Conservation (phyloP, 192 early-diverging fungal genomes). For the Coemansia furcata region DNA sequence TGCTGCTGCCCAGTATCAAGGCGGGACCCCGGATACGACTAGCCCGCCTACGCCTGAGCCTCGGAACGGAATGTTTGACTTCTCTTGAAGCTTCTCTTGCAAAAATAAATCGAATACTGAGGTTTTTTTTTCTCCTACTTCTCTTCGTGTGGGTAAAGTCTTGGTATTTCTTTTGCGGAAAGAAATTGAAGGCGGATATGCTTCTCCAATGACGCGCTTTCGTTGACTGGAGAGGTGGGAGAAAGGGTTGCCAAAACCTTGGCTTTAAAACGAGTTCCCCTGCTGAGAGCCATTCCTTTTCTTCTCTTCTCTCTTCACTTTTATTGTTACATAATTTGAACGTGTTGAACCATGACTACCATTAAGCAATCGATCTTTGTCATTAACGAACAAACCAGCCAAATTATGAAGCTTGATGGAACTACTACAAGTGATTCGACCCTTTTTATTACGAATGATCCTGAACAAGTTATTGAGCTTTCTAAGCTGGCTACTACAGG, state of each 20-base stretch:
- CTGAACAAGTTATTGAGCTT: no score
- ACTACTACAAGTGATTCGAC: no score
- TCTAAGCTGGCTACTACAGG: no score
- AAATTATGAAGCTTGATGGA: no score
- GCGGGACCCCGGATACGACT: background rate
- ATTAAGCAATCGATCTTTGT: no score
- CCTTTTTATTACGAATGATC: no score
- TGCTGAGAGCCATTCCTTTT: background rate
- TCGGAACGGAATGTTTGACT: constrained; percentile 12
- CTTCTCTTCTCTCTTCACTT: background rate
- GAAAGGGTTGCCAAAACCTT: background rate
- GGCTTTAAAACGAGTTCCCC: background rate
- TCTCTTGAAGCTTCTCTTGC: background rate
- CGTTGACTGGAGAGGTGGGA: background rate
- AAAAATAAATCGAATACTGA: background rate
- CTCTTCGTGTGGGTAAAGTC: background rate
- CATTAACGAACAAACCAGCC: no score
- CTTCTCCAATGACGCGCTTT: background rate
- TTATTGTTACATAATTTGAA: background rate
- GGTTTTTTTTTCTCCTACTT: background rate
- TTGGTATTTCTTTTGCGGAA: background rate
- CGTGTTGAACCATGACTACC: no score
- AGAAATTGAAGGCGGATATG: no score
- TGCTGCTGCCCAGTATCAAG: background rate
- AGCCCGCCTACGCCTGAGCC: constrained; percentile 1